phyloP scores from a whole-genome alignment of 129 eudicot species.

The Ambrosia artemisiifolia region DNA sequence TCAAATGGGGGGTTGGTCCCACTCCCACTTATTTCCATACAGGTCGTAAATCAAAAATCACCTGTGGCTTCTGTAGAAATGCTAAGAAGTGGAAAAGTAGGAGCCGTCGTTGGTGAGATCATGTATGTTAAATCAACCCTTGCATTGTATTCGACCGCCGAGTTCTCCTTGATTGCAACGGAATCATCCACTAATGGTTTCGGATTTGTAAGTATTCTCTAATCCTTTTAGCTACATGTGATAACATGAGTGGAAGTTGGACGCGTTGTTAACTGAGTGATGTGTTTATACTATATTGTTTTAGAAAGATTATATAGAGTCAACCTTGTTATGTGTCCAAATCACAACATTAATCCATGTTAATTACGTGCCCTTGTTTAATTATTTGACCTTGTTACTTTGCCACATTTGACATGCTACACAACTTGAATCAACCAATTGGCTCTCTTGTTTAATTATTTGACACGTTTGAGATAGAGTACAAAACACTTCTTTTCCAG shows the following conservation, averaged over 20 bases:
- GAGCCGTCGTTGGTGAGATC: conserved; percentile 43
- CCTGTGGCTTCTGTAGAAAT: conserved; percentile 31
- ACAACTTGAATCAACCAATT: no score
- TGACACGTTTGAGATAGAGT: neutral
- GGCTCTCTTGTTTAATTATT: neutral
- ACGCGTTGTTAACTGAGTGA: no score
- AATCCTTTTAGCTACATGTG: neutral
- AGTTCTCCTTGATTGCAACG: conserved; percentile 19
- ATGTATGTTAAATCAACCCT: conserved; percentile 40
- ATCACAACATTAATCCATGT: no score
- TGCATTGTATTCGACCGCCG: conserved; percentile 10
- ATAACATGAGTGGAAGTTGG: no score
- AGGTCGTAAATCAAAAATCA: conserved; percentile 4
- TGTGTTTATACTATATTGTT: no score
- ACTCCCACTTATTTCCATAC: conserved; percentile 1
- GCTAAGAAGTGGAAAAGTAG: conserved; percentile 38
- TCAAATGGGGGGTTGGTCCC: conserved; percentile 16
- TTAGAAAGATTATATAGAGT: no score
- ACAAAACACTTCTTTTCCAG: conserved; percentile 1
- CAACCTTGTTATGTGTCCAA: no score
- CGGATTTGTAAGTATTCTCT: conserved; percentile 33
- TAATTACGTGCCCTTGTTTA: no score
- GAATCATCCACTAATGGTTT: conserved; percentile 30
- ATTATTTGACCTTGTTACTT: no score
- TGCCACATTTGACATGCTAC: neutral